These are phyloP conservation scores for Penicillium waksmanii DNA, from an alignment of 495 filamentous ascomycete genomes.

Conservation along the genomic window DNA sequence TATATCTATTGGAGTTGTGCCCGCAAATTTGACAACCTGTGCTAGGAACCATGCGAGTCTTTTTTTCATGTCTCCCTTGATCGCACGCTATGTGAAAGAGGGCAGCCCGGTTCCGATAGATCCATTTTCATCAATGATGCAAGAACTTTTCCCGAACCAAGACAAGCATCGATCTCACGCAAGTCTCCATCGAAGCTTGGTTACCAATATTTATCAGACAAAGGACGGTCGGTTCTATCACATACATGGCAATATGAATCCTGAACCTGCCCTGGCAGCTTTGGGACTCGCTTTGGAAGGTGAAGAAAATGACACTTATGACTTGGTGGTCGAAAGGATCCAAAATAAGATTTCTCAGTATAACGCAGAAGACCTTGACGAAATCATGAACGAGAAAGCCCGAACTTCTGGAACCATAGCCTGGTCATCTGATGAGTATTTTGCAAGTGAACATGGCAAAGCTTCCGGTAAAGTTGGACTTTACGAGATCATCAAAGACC, in stretches of 20 bases:
- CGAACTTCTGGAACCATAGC: conserved; percentile 58
- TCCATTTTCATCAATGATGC: not conserved
- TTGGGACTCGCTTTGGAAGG: conserved; percentile 39
- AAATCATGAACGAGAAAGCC: conserved; percentile 48
- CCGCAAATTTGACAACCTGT: not conserved
- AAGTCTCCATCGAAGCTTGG: conserved; percentile 1
- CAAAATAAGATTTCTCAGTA: conserved; percentile 8
- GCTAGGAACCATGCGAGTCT: conserved; percentile 3
- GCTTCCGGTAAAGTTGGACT: conserved; percentile 54
- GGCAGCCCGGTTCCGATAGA: not conserved
- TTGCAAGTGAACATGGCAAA: conserved; percentile 51
- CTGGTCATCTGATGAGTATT: conserved; percentile 50
- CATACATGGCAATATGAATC: conserved; percentile 55
- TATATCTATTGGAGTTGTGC: too few species aligned
- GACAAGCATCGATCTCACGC: not conserved
- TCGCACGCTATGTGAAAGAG: not conserved
- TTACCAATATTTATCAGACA: conserved; percentile 58
- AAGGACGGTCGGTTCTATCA: conserved; percentile 57
- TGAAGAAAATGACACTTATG: conserved; percentile 1
- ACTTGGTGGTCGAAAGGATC: conserved; percentile 5
- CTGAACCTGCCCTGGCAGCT: conserved; percentile 42
- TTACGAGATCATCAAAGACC: conserved; percentile 45
- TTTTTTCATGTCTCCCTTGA: not conserved
- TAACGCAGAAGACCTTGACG: conserved; percentile 37
- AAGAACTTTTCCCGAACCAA: not conserved